Percentiles rank a stretch among this genome's conserved stretches.
phyloP scores from a whole-genome alignment of 805 yeast genomes.

The Metschnikowia cerradonensis region DNA sequence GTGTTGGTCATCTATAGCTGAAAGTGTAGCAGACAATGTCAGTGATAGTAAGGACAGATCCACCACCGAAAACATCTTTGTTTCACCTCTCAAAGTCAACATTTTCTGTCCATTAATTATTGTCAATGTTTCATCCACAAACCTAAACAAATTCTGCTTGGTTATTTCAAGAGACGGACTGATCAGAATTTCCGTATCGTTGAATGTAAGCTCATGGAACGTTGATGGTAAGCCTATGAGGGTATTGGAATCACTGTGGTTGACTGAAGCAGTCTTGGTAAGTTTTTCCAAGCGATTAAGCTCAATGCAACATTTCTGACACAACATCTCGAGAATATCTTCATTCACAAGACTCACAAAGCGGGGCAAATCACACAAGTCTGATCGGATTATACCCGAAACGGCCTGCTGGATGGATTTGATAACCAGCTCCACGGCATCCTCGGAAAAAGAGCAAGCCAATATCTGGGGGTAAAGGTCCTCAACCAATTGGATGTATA shows the following conservation, averaged over 20 bases:
- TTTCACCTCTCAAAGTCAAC: conserved; percentile 1
- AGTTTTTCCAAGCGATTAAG: background rate
- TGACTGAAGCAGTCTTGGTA: background rate
- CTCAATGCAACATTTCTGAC: conserved; percentile 1
- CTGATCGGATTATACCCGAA: conserved; percentile 10
- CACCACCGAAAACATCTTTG: background rate
- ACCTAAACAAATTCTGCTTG: conserved; percentile 26
- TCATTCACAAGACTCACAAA: conserved; percentile 23
- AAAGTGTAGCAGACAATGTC: background rate
- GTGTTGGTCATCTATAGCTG: background rate
- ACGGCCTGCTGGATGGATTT: conserved; percentile 7
- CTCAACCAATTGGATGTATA: conserved; percentile 3
- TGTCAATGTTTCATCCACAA: conserved; percentile 16
- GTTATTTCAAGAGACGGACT: conserved; percentile 39
- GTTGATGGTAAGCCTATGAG: conserved; percentile 21
- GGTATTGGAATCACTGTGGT: background rate
- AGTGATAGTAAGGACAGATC: background rate
- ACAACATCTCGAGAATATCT: conserved; percentile 15
- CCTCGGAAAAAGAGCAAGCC: conserved; percentile 4
- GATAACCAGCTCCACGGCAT: conserved; percentile 1
- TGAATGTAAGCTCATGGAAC: conserved; percentile 26
- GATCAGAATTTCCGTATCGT: conserved; percentile 33
- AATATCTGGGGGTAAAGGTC: conserved; percentile 3
- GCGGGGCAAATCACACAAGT: conserved; percentile 15
- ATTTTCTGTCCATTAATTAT: conserved; percentile 17